Evolutionary conservation across 2,329 filamentous ascomycete genomes (phyloP), one percentile per base, ranked within the genome.

Genomic region (Fusarium lyarnte): DNA sequence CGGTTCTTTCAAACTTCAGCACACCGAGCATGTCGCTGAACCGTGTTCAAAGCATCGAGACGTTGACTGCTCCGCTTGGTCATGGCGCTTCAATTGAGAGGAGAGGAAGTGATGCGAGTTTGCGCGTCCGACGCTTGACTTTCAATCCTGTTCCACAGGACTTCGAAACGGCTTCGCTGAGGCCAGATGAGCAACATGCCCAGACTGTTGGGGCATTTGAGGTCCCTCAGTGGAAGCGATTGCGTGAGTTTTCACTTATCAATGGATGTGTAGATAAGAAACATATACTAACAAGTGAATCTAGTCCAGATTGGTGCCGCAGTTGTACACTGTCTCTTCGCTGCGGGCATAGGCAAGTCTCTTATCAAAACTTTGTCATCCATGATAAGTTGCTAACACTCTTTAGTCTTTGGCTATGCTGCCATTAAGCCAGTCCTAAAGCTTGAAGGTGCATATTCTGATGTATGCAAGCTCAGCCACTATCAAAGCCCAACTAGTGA

Each of bases 391-490:
- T 39, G 19, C 46, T 65, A 31, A 67, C 21, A 13, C 14, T 46
- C 11, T 42, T 23, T 36, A 74, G 90, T 96, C 23, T 96, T 96
- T 81, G 94, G 94, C 38, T 97, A 94, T 81, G 94, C 94, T 19
- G 93, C 94, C 17, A 85, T 97, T 74, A 97, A 96, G 79, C 93
- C 94, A 1, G 88, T 96, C 13, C 85, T 97, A 31, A 92, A 95
- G 68, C 82, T 85, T 17, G 91, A 94, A 79, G 90, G 90, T 6
- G 91, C 93, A 14, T 95, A 94, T 80, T 85, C 85, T 43, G 86
- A 93, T 54, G 81, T 86, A 38, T 96, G 93, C 70, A 79, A 45
- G 78, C 78, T 55, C 21, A 42, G 43, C 42, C 63, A 72, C 35
- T 55, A 74, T 29, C 57, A 66, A 31, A 63, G 27, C 23, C 49